Evolutionary conservation across 129 eudicot species (phyloP), one percentile per base, ranked within the genome.

Genomic region (Glebionis coronaria): DNA sequence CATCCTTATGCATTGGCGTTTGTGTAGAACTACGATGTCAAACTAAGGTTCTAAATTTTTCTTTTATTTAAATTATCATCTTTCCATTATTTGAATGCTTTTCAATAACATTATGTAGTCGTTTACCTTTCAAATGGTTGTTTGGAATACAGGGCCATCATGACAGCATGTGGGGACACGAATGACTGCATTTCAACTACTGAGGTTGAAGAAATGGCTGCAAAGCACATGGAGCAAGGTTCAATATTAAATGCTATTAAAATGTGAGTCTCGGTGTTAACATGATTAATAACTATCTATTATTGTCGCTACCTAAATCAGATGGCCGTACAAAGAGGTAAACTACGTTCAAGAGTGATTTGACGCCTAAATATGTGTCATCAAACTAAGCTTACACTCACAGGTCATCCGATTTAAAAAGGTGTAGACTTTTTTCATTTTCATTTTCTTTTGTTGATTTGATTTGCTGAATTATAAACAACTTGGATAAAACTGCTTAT

Each of bases 191-290:
- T 84, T 52, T 80, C 85, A 38, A 84, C 89, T 56, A 49, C 85
- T 6, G 83, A 80, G 61, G 83, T 83, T 73, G 74, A 71, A n/a
- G 85, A 80, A 73, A 74, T 70, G 78, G 85, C 80, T 47, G 78
- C 74, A 56, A 77, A 77, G 90, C 72, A 73, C 85, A 12, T 84
- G 90, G 90, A 81, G 90, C 76, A 78, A 77, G 63, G 85, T 78
- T 57, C 91, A 85, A 28, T 85, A 83, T 68, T 88, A 82, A 64
- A 80, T 85, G 85, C 82, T 85, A 49, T 74, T 85, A n/a, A n/a
- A n/a, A n/a, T n/a, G n/a, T n/a, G n/a, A n/a, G n/a, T n/a, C n/a
- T n/a, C n/a, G n/a, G n/a, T n/a, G n/a, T n/a, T n/a, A n/a, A n/a
- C n/a, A n/a, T n/a, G n/a, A n/a, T n/a, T n/a, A n/a, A n/a, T n/a